A percentile compares a stretch with the other conserved stretches of the same genome.
Conservation (phyloP, 768 basidiomycete species). For the Boletus sp. region DNA sequence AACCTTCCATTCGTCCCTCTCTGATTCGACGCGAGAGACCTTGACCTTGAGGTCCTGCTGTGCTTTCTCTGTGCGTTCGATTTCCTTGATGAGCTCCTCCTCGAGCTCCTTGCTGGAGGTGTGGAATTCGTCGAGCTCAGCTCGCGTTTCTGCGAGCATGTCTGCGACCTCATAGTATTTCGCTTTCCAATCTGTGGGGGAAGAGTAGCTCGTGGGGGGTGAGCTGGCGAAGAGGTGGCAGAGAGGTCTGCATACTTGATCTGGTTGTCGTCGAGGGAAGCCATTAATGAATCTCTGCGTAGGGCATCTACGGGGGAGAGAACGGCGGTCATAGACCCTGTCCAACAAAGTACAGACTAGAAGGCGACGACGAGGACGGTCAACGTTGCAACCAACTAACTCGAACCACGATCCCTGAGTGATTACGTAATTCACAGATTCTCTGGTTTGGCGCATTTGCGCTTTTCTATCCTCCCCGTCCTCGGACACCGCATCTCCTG, state of each 20-base stretch:
- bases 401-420: conserved; percentile 17
- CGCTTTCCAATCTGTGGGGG: conserved; percentile 67
- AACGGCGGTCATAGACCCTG: conserved; percentile 56
- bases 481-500: conserved; percentile 87
- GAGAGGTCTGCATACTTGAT: conserved; percentile 45
- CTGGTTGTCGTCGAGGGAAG: conserved; percentile 62
- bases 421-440: conserved; percentile 42
- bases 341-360: conserved; percentile 18
- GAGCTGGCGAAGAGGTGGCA: conserved; percentile 19
- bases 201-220: conserved; percentile 48
- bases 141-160: conserved; percentile 79
- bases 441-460: conserved; percentile 87
- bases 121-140: conserved; percentile 86
- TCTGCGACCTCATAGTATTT: conserved; percentile 83
- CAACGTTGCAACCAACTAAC: conserved; percentile 10
- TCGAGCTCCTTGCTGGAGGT: conserved; percentile 87
- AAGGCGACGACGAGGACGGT: neutral
- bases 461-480: conserved; percentile 74
- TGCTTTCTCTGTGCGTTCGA: conserved; percentile 83
- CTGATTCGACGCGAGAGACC: conserved; percentile 64
- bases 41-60: conserved; percentile 79
- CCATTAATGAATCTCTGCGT: conserved; percentile 56
- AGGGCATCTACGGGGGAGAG: conserved; percentile 59
- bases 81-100: conserved; percentile 88
- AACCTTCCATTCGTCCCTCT: conserved; percentile 94